A percentile compares a stretch with the other conserved stretches of the same genome.
These are phyloP conservation scores for Sonneratia alba DNA, from an alignment of 345 rosid genomes.

Conservation along the genomic window DNA sequence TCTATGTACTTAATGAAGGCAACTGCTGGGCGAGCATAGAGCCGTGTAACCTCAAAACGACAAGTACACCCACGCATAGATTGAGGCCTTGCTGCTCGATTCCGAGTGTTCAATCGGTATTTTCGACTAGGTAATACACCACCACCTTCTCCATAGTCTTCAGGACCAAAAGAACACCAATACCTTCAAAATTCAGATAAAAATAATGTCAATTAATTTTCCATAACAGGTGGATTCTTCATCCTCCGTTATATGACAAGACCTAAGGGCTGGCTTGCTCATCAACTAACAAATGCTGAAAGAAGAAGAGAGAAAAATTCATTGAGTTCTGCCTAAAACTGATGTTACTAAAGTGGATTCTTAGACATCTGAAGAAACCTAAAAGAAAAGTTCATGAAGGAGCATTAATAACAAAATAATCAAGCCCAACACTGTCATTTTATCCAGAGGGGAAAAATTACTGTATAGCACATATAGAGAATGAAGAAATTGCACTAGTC, in stretches of 20 bases:
- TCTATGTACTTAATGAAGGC: slow-evolving; percentile 73
- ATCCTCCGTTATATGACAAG: neutral
- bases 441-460: too few species aligned
- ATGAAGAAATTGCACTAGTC: too few species aligned
- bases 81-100: slow-evolving; percentile 85
- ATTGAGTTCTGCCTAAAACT: neutral
- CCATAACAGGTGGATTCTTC: neutral
- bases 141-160: slow-evolving; percentile 97
- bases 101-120: slow-evolving; percentile 73
- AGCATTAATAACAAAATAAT: too few species aligned
- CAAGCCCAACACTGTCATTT: too few species aligned
- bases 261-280: neutral
- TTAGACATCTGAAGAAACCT: too few species aligned
- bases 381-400: too few species aligned
- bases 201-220: neutral
- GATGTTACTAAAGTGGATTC: too few species aligned
- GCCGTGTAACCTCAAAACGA: slow-evolving; percentile 75
- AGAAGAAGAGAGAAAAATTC: neutral
- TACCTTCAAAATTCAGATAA: slow-evolving; percentile 33
- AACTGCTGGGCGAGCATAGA: slow-evolving; percentile 67
- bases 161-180: slow-evolving; percentile 98
- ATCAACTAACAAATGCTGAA: neutral
- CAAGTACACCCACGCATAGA: slow-evolving; percentile 96
- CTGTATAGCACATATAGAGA: too few species aligned
- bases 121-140: slow-evolving; percentile 74